These are phyloP conservation scores for Pyrenopolyporus hunteri DNA, from an alignment of 495 filamentous ascomycete genomes.

Conservation along the genomic window DNA sequence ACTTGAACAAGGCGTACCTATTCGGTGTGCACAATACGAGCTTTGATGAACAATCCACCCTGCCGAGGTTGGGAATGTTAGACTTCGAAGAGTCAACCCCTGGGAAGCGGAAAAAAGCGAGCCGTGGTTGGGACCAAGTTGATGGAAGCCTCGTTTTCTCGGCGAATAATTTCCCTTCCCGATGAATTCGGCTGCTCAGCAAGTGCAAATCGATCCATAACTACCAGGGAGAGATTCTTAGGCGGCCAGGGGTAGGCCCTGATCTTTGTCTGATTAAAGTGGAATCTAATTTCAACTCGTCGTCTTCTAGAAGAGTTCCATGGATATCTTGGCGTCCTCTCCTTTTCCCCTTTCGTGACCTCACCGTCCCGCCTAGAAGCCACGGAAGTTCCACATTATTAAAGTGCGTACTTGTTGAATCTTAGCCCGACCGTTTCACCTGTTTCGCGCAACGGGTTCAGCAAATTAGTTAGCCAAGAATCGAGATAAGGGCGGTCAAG, in stretches of 20 bases:
- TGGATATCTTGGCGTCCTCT: slow-evolving; percentile 17
- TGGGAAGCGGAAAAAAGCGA: background rate
- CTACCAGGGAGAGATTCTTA: slow-evolving; percentile 2
- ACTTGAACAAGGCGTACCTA: slow-evolving; percentile 10
- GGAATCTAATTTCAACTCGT: slow-evolving; percentile 33
- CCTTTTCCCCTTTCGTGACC: slow-evolving; percentile 20
- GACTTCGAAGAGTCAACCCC: slow-evolving; percentile 1
- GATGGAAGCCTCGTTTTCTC: slow-evolving; percentile 27
- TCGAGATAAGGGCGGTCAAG: too few relatives aligned
- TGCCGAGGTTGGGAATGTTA: slow-evolving; percentile 9
- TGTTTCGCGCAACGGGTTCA: slow-evolving; percentile 6
- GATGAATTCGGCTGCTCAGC: slow-evolving; percentile 3
- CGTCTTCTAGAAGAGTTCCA: slow-evolving; percentile 38
- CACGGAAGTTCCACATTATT: slow-evolving; percentile 28
- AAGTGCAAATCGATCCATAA: background rate
- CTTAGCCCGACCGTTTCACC: slow-evolving; percentile 29
- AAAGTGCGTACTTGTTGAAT: slow-evolving; percentile 15
- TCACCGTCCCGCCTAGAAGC: slow-evolving; percentile 7
- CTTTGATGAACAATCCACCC: slow-evolving; percentile 10
- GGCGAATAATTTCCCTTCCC: slow-evolving; percentile 28
- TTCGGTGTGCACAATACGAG: slow-evolving; percentile 26
- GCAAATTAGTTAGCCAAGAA: background rate
- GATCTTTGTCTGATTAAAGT: slow-evolving; percentile 36
- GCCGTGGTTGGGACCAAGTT: slow-evolving; percentile 6
- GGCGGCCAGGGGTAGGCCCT: slow-evolving; percentile 26